A percentile compares a stretch with the other conserved stretches of the same genome.
Evolutionary conservation across 371 early-diverging fungal genomes (phyloP).

Genomic region (Chytridium lagenaria): DNA sequence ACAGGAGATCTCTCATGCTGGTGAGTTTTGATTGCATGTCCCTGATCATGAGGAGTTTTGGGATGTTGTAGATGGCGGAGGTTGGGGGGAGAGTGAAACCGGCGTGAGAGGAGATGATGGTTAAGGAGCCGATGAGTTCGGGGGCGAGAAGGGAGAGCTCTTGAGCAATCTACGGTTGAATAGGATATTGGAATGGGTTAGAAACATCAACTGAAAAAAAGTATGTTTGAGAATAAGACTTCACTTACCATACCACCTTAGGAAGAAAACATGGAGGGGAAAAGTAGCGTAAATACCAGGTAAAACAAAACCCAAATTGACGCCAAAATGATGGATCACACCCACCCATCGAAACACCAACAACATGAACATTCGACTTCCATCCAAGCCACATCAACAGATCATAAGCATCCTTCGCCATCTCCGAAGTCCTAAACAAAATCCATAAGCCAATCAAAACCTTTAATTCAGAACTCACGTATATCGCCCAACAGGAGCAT

Average conservation of each 20-base stretch:
- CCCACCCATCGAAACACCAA: slow-evolving; percentile 37
- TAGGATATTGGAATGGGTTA: too few relatives aligned
- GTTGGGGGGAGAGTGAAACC: slow-evolving; percentile 25
- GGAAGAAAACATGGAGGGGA: background rate
- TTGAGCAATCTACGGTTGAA: slow-evolving; percentile 21
- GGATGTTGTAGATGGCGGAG: slow-evolving; percentile 15
- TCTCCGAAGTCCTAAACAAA: slow-evolving; percentile 26
- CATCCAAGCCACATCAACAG: slow-evolving; percentile 31
- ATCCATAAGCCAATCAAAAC: background rate
- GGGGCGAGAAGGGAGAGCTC: slow-evolving; percentile 27
- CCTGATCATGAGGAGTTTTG: slow-evolving; percentile 5
- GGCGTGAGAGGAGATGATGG: slow-evolving; percentile 33
- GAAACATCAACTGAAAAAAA: too few relatives aligned
- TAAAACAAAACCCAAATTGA: background rate
- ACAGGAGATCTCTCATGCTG: slow-evolving; percentile 15
- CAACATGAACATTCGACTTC: slow-evolving; percentile 32
- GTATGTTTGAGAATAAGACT: background rate
- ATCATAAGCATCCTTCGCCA: slow-evolving; percentile 37
- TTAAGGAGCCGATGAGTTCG: slow-evolving; percentile 24
- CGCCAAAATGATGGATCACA: background rate
- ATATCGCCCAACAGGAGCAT: slow-evolving; percentile 26
- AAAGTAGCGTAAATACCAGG: background rate
- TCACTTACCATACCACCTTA: background rate
- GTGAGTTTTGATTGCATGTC: slow-evolving; percentile 3
- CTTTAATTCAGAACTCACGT: background rate